These are phyloP conservation scores for Euptelea pleiosperma DNA, from an alignment of 164 flowering plant genomes.

Conservation along the genomic window DNA sequence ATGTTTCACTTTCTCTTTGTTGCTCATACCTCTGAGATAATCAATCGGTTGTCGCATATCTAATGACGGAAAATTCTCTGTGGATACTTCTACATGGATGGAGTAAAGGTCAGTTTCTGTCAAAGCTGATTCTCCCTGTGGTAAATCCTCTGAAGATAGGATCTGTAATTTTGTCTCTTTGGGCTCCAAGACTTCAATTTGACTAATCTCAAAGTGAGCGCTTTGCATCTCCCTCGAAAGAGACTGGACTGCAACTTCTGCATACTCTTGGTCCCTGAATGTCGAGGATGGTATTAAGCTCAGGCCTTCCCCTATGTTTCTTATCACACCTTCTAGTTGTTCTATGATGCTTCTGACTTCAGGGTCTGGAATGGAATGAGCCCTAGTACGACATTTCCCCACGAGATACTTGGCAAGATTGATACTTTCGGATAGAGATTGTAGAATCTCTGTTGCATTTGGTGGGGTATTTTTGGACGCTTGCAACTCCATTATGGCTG, in stretches of 20 bases:
- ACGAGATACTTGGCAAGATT: slow-evolving; percentile 43
- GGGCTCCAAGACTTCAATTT: slow-evolving; percentile 8
- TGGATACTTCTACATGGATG: slow-evolving; percentile 21
- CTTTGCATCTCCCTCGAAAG: slow-evolving; percentile 60
- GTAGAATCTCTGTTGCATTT: slow-evolving; percentile 40
- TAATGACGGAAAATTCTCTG: slow-evolving; percentile 18
- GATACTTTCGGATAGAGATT: slow-evolving; percentile 36
- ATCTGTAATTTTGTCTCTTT: slow-evolving; percentile 11
- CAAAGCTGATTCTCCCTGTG: slow-evolving; percentile 8
- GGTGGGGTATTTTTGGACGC: slow-evolving; percentile 24
- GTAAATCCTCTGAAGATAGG: slow-evolving; percentile 5
- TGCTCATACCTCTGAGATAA: slow-evolving; percentile 20
- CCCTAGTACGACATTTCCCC: slow-evolving; percentile 16
- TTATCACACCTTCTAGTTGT: slow-evolving; percentile 41
- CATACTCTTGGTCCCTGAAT: slow-evolving; percentile 40
- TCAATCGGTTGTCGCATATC: slow-evolving; percentile 20
- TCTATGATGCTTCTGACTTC: slow-evolving; percentile 31
- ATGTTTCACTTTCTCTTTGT: slow-evolving; percentile 12
- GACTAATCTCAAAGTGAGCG: slow-evolving; percentile 24
- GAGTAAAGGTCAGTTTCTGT: slow-evolving; percentile 52
- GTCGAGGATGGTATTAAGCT: slow-evolving; percentile 46
- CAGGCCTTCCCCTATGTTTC: slow-evolving; percentile 43
- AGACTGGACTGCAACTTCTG: slow-evolving; percentile 41
- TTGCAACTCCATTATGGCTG: slow-evolving; percentile 53
- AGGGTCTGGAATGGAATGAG: slow-evolving; percentile 13